Percentiles rank a stretch among this genome's conserved stretches.
phyloP scores from a whole-genome alignment of 495 filamentous ascomycete genomes.

The Cairneyella variabilis region DNA sequence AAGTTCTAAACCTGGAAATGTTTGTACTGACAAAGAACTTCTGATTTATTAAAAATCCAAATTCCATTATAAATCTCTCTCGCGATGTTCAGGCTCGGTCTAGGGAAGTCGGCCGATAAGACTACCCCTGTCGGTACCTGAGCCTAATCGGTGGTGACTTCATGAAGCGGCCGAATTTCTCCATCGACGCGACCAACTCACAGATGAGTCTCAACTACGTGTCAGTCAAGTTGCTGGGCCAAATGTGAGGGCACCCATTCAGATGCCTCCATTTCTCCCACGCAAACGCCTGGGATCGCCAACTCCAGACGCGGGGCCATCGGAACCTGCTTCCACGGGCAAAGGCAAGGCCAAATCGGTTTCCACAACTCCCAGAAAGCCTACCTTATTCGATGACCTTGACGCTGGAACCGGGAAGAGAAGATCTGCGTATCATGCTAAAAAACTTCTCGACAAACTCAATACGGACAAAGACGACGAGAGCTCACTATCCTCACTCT shows the following conservation, averaged over 20 bases:
- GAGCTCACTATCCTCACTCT: conserved; percentile 55
- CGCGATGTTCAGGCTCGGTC: background rate
- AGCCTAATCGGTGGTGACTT: conserved; percentile 10
- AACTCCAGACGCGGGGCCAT: conserved; percentile 22
- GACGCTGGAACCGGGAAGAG: conserved; percentile 50
- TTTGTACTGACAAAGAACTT: too few species aligned
- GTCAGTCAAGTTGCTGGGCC: too few species aligned
- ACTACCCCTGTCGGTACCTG: conserved; percentile 4
- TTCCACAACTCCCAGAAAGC: conserved; percentile 39
- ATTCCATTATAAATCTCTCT: too few species aligned
- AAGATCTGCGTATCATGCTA: conserved; percentile 46
- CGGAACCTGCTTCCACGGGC: conserved; percentile 5
- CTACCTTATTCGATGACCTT: conserved; percentile 62
- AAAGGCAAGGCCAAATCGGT: conserved; percentile 15
- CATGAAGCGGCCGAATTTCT: background rate
- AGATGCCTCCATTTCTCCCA: conserved; percentile 29
- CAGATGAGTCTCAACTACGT: background rate
- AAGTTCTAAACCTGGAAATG: too few species aligned
- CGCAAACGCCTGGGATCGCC: conserved; percentile 26
- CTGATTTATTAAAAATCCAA: too few species aligned
- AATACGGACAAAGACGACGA: conserved; percentile 53
- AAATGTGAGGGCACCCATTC: background rate
- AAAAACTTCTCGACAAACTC: conserved; percentile 41
- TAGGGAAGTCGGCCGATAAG: background rate
- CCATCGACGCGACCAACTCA: conserved; percentile 1